Conservation (phyloP, 139 green algal species). For the Eudorina sp. region DNA sequence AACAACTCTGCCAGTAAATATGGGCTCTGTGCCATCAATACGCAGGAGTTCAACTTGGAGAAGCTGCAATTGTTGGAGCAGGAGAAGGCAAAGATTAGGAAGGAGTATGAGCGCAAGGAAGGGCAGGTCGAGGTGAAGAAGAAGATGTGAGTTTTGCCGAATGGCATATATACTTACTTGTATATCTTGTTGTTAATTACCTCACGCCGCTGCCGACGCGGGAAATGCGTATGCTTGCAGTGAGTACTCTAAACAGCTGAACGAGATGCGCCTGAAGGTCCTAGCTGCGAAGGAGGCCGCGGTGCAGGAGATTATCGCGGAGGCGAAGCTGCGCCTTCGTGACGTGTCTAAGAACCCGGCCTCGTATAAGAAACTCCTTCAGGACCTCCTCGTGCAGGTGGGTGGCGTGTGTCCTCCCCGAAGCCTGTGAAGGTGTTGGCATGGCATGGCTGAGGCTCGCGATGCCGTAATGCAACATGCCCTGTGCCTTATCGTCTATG, state of each 20-base stretch:
- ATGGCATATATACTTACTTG: background rate
- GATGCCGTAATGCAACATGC: no score
- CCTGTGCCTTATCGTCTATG: no score
- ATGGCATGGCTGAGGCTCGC: no score
- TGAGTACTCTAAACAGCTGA: constrained; percentile 97
- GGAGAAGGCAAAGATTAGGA: constrained; percentile 95
- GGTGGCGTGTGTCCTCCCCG: background rate
- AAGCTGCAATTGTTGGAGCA: constrained; percentile 97
- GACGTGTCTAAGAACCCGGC: constrained; percentile 74
- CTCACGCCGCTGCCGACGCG: background rate
- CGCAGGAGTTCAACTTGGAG: constrained; percentile 98
- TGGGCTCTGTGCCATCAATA: background rate
- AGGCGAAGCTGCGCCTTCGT: constrained; percentile 75
- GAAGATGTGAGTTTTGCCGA: constrained; percentile 88
- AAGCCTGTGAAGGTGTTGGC: no score
- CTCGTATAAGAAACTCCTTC: constrained; percentile 89
- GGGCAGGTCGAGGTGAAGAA: constrained; percentile 96
- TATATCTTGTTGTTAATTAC: background rate
- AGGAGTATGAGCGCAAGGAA: constrained; percentile 97
- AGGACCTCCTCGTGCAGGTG: constrained; percentile 90
- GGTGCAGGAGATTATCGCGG: constrained; percentile 71
- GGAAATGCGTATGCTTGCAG: no score
- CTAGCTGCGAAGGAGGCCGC: constrained; percentile 90
- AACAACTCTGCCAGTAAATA: background rate
- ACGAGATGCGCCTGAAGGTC: constrained; percentile 94